Evolutionary conservation across 2,329 filamentous ascomycete genomes (phyloP), one percentile per base, ranked within the genome.

Genomic region (Epichloe gansuensis): DNA sequence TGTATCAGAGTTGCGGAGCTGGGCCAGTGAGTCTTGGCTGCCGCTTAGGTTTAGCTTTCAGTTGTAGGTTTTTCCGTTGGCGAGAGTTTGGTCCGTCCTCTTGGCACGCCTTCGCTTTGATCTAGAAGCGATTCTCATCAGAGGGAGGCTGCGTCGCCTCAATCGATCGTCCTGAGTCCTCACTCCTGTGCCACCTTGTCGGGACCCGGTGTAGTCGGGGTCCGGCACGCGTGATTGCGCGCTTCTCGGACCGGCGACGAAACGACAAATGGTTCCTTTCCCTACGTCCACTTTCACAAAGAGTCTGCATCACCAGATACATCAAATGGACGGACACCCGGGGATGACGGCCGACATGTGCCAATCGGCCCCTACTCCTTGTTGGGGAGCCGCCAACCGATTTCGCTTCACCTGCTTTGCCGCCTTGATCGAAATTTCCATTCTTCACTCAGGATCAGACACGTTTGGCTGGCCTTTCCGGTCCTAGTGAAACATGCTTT

Each of bases 1-100:
- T 48, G 35, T 21, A 6, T 28, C 37, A 15, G 9, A 41, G 35
- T 50, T 50, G 48, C 28, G 25, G 31, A 37, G 48, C 48, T 42
- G 23, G 1, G 3, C 28, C 12, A 8, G 17, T 58, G 56, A 47
- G 55, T 44, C 56, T 58, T 58, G 56, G 57, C 57, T 58, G 44
- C 56, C 56, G 46, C 35, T 55, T 54, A 23, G 52, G 59, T 44
- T 51, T 58, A 59, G 54, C 54, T 47, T 8, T 17, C 35, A 5
- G 23, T 31, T 34, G 34, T 11, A 23, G 5, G 11, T 37, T 41
- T 25, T 48, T 41, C 3, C 11, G 21, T 15, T 44, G 12, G 42
- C 21, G 7, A 43, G 41, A n/a, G 41, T 23, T 43, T 25, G 3
- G 28, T 31, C 28, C 3, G 28, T 31, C 3, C 28, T 8, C 25